phyloP scores from a whole-genome alignment of 305 asterid genomes.

The Salvia sclarea region DNA sequence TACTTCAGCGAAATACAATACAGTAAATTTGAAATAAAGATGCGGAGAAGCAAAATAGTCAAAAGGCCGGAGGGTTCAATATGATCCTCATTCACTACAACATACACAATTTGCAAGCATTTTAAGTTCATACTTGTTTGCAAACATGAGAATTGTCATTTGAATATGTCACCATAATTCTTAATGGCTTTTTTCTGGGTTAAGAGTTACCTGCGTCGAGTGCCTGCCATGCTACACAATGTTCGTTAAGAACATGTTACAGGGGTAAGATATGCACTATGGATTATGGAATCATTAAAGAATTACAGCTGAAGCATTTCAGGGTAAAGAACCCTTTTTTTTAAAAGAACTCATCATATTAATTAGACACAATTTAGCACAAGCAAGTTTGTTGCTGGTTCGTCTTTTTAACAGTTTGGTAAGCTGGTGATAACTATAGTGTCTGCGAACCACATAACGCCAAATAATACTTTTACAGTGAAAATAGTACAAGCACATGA shows the following conservation, averaged over 20 bases:
- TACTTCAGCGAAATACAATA: no score
- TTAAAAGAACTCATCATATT: no score
- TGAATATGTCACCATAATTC: slow-evolving; percentile 10
- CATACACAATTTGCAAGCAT: not conserved
- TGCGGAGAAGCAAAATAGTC: no score
- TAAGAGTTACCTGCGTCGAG: not conserved
- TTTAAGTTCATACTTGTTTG: not conserved
- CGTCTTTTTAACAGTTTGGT: not conserved
- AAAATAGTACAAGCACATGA: slow-evolving; percentile 14
- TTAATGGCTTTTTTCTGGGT: not conserved
- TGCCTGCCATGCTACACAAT: not conserved
- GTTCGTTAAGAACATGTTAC: no score
- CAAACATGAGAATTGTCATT: not conserved
- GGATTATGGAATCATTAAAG: not conserved
- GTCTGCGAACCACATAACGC: not conserved
- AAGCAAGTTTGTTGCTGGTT: not conserved
- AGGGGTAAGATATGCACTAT: slow-evolving; percentile 9
- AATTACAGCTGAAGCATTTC: not conserved
- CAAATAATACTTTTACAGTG: not conserved
- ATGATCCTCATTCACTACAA: not conserved
- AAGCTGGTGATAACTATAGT: not conserved
- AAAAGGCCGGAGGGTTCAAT: not conserved
- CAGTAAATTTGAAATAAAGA: not conserved
- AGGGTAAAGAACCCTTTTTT: not conserved
- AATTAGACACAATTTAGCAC: not conserved